These are phyloP conservation scores for Aspergillus terreus DNA, from an alignment of 2,329 filamentous ascomycete genomes.

Conservation along the genomic window DNA sequence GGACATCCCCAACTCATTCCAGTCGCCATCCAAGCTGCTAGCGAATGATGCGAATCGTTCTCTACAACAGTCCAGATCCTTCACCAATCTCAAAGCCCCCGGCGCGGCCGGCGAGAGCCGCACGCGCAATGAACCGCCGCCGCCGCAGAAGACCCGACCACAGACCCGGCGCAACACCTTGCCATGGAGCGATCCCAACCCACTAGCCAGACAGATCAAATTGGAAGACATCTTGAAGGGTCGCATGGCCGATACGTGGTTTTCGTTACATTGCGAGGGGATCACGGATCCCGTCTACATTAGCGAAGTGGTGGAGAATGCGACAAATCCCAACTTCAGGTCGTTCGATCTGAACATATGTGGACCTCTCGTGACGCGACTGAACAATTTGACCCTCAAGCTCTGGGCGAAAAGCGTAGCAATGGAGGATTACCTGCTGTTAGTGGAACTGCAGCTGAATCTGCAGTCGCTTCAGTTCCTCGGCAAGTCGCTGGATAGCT, in stretches of 20 bases:
- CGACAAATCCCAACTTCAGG: conserved; percentile 88
- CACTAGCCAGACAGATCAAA: conserved; percentile 64
- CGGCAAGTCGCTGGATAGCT: conserved; percentile 59
- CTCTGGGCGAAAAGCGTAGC: conserved; percentile 66
- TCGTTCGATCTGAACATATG: conserved; percentile 72
- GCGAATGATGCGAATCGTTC: conserved; percentile 48
- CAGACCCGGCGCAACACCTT: conserved; percentile 58
- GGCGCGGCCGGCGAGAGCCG: conserved; percentile 1
- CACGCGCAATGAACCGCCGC: conserved; percentile 14
- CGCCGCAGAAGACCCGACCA: conserved; percentile 16
- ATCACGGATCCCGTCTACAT: conserved; percentile 77
- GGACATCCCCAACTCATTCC: conserved; percentile 63
- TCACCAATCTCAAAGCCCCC: conserved; percentile 47
- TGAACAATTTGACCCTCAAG: conserved; percentile 62
- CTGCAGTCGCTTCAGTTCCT: conserved; percentile 74
- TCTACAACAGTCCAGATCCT: conserved; percentile 58
- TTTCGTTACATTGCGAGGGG: conserved; percentile 70
- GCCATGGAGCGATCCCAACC: conserved; percentile 60
- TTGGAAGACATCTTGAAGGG: conserved; percentile 69
- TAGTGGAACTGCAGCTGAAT: conserved; percentile 70
- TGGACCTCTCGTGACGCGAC: conserved; percentile 62
- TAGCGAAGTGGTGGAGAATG: conserved; percentile 73
- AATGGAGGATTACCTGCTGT: conserved; percentile 55
- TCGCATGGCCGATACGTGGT: conserved; percentile 82
- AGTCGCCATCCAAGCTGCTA: conserved; percentile 64